Percentiles rank a stretch among this genome's conserved stretches.
Evolutionary conservation across 1,284 basidiomycete species (phyloP).

Genomic region (Cryptococcus sp.): DNA sequence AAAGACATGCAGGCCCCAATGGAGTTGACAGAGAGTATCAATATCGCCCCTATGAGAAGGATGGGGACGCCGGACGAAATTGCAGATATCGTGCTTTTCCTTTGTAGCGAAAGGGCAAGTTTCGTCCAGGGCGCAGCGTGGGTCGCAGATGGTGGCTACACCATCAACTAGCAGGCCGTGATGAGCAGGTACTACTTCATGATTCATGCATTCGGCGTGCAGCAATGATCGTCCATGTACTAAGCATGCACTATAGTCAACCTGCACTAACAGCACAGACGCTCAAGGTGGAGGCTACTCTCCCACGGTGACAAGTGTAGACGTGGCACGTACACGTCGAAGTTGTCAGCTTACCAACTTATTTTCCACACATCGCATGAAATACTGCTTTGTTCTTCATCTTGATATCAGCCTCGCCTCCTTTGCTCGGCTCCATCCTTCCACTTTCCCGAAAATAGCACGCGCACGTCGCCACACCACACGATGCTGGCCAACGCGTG

Average conservation of each 20-base stretch:
- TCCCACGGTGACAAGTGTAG: background rate
- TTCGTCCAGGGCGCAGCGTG: constrained; percentile 38
- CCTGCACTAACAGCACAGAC: background rate
- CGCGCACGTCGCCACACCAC: too few species aligned
- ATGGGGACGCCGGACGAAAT: constrained; percentile 33
- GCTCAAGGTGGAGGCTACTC: background rate
- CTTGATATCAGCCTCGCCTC: too few species aligned
- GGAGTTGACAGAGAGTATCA: constrained; percentile 16
- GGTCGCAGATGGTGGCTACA: constrained; percentile 39
- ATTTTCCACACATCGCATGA: background rate
- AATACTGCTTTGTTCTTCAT: background rate
- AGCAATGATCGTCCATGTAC: too few species aligned
- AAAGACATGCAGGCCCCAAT: constrained; percentile 16
- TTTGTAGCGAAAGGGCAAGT: constrained; percentile 28
- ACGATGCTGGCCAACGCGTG: constrained; percentile 52
- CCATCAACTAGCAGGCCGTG: constrained; percentile 16
- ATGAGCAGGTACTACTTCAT: too few species aligned
- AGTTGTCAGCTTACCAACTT: background rate
- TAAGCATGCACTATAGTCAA: too few species aligned
- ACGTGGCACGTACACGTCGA: background rate
- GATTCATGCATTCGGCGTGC: too few species aligned
- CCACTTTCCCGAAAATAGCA: too few species aligned
- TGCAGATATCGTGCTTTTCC: constrained; percentile 36
- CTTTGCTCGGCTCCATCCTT: too few species aligned
- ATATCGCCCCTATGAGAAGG: constrained; percentile 30